phyloP scores from a whole-genome alignment of 2,329 filamentous ascomycete species.

The Ascomycota sp. region DNA sequence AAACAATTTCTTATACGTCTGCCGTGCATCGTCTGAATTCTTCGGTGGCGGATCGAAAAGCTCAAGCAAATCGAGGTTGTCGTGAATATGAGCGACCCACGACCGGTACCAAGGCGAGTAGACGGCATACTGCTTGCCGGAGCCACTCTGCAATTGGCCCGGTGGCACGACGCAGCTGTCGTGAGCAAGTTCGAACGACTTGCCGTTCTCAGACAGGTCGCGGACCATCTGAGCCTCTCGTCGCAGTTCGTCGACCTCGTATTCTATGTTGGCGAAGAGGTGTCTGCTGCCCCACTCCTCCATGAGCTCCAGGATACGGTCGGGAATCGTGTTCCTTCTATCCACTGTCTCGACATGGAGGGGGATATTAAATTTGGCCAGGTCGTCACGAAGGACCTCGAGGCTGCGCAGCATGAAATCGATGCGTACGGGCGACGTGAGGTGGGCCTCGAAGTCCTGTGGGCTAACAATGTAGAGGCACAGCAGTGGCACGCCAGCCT shows the following conservation, averaged over 20 bases:
- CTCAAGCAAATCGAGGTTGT: slow-evolving; percentile 43
- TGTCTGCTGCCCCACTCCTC: slow-evolving; percentile 52
- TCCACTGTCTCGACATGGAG: slow-evolving; percentile 52
- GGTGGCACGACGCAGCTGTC: slow-evolving; percentile 70
- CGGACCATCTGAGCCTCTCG: slow-evolving; percentile 47
- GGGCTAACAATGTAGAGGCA: slow-evolving; percentile 61
- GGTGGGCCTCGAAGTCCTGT: slow-evolving; percentile 64
- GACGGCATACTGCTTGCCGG: slow-evolving; percentile 61
- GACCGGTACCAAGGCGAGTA: slow-evolving; percentile 63
- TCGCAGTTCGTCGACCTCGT: slow-evolving; percentile 74
- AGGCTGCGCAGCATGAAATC: slow-evolving; percentile 64
- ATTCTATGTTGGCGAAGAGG: slow-evolving; percentile 67
- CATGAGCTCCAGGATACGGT: slow-evolving; percentile 40
- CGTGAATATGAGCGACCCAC: slow-evolving; percentile 53
- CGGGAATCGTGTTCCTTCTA: slow-evolving; percentile 37
- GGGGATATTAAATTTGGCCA: slow-evolving; percentile 53
- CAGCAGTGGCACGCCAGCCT: slow-evolving; percentile 47
- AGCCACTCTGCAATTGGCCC: slow-evolving; percentile 39
- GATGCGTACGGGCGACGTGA: slow-evolving; percentile 47
- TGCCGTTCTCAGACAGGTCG: slow-evolving; percentile 35
- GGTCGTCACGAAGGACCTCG: slow-evolving; percentile 37
- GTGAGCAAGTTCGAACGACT: slow-evolving; percentile 49
- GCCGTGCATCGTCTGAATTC: slow-evolving; percentile 13
- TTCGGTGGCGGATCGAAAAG: slow-evolving; percentile 26
- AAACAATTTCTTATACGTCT: slow-evolving; percentile 34